phyloP scores from a whole-genome alignment of 2,329 filamentous ascomycete genomes.

The Aotearoamyces nothofagi region DNA sequence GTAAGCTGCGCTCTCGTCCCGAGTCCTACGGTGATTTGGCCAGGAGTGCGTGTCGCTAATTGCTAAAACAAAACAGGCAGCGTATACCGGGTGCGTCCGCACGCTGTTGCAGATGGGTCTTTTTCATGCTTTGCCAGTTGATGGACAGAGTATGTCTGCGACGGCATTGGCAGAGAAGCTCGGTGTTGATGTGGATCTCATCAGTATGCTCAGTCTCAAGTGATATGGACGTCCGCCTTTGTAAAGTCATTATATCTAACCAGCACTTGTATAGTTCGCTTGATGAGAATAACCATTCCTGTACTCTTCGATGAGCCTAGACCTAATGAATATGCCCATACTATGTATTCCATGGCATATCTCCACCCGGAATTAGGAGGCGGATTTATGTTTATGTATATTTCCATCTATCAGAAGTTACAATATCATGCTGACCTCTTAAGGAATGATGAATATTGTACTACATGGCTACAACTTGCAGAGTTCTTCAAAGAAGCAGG shows the following conservation, averaged over 20 bases:
- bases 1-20: too few species aligned
- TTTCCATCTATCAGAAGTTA: too few species aligned
- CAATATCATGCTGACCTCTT: background rate
- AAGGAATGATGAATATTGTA: conserved; percentile 12
- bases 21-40: too few species aligned
- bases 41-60: too few species aligned
- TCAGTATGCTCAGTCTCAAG: conserved; percentile 8
- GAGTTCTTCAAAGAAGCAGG: conserved; percentile 12
- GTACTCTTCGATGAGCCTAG: conserved; percentile 9
- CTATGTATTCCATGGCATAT: conserved; percentile 10
- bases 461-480: conserved; percentile 8
- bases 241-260: too few species aligned
- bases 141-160: conserved; percentile 9
- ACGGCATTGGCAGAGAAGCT: conserved; percentile 8
- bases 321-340: conserved; percentile 12
- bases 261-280: conserved; percentile 12
- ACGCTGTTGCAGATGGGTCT: conserved; percentile 12
- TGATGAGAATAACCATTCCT: conserved; percentile 10
- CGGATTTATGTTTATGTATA: conserved; percentile 10
- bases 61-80: conserved; percentile 5
- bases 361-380: conserved; percentile 7
- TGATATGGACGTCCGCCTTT: background rate
- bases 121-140: conserved; percentile 10
- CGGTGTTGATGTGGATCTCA: conserved; percentile 10
- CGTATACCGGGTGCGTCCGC: conserved; percentile 6